Conservation (phyloP, 2,329 filamentous ascomycete species). For the Alternaria ethzedia region DNA sequence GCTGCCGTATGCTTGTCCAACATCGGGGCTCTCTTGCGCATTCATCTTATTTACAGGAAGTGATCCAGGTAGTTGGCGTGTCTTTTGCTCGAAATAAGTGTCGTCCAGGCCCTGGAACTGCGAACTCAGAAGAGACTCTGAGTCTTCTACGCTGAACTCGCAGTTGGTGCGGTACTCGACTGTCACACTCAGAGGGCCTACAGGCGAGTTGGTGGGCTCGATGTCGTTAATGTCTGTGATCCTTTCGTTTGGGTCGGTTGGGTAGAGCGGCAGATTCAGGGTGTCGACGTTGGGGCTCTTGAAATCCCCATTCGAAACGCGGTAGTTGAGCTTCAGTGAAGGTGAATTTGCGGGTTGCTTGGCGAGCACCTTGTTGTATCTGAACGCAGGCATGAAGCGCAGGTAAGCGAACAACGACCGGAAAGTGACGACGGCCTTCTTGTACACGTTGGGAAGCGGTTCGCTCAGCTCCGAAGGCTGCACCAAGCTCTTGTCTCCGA, state of each 20-base stretch:
- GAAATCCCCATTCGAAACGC: constrained; percentile 70
- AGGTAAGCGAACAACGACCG: constrained; percentile 84
- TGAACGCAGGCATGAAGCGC: constrained; percentile 85
- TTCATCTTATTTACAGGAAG: constrained; percentile 67
- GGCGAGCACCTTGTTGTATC: constrained; percentile 75
- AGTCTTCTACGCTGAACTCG: constrained; percentile 89
- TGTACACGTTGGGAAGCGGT: constrained; percentile 87
- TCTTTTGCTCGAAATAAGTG: constrained; percentile 79
- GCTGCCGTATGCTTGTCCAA: constrained; percentile 85
- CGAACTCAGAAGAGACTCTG: constrained; percentile 88
- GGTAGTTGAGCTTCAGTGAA: constrained; percentile 76
- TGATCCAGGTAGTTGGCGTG: constrained; percentile 73
- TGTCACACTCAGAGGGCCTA: constrained; percentile 80
- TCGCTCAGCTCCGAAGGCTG: constrained; percentile 64
- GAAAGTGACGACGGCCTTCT: constrained; percentile 95
- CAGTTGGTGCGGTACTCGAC: constrained; percentile 88
- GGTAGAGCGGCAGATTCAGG: constrained; percentile 73
- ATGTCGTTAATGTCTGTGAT: constrained; percentile 73
- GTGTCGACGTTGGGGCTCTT: constrained; percentile 67
- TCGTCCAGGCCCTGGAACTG: constrained; percentile 93
- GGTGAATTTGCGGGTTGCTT: constrained; percentile 70
- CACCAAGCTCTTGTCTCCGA: constrained; percentile 65
- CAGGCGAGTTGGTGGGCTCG: constrained; percentile 83
- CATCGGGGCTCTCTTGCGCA: constrained; percentile 60
- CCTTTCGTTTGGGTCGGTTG: constrained; percentile 59